phyloP scores from a whole-genome alignment of 2,329 filamentous ascomycete genomes.

The Colletotrichum sp. region DNA sequence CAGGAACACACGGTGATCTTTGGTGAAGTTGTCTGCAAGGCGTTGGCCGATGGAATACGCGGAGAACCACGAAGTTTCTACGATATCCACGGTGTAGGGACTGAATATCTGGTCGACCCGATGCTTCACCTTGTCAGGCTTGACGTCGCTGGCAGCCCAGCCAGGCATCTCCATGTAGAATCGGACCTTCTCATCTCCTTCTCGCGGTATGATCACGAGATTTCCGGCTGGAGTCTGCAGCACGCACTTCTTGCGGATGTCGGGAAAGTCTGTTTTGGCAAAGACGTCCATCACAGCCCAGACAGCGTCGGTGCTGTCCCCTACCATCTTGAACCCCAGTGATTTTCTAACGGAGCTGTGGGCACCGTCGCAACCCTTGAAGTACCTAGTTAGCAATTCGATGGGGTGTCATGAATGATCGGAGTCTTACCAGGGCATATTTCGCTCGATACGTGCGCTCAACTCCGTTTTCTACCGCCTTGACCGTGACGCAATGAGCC shows the following conservation, averaged over 20 bases:
- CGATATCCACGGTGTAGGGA: slow-evolving; percentile 62
- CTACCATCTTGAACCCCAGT: slow-evolving; percentile 62
- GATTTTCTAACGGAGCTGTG: slow-evolving; percentile 56
- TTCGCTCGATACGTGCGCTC: slow-evolving; percentile 24
- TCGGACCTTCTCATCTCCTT: slow-evolving; percentile 62
- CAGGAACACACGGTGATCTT: slow-evolving; percentile 73
- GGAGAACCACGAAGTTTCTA: slow-evolving; percentile 73
- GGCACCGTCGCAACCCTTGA: slow-evolving; percentile 47
- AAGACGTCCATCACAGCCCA: slow-evolving; percentile 64
- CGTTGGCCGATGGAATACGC: slow-evolving; percentile 80
- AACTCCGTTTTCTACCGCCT: slow-evolving; percentile 42
- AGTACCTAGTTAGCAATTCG: rapidly evolving
- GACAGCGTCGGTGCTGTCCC: slow-evolving; percentile 60
- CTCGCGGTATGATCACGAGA: slow-evolving; percentile 76
- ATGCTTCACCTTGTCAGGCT: slow-evolving; percentile 55
- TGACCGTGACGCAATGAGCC: slow-evolving; percentile 43
- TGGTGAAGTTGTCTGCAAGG: slow-evolving; percentile 69
- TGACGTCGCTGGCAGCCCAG: slow-evolving; percentile 51
- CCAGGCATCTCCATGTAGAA: slow-evolving; percentile 70
- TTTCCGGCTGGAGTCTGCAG: slow-evolving; percentile 52
- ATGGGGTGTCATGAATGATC: rapidly evolving
- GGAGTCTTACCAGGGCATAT: background rate
- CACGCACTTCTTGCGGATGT: slow-evolving; percentile 62
- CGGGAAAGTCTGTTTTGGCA: slow-evolving; percentile 62
- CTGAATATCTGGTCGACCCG: slow-evolving; percentile 59